phyloP scores from a whole-genome alignment of 768 basidiomycete species.

The Suillus weaverae region DNA sequence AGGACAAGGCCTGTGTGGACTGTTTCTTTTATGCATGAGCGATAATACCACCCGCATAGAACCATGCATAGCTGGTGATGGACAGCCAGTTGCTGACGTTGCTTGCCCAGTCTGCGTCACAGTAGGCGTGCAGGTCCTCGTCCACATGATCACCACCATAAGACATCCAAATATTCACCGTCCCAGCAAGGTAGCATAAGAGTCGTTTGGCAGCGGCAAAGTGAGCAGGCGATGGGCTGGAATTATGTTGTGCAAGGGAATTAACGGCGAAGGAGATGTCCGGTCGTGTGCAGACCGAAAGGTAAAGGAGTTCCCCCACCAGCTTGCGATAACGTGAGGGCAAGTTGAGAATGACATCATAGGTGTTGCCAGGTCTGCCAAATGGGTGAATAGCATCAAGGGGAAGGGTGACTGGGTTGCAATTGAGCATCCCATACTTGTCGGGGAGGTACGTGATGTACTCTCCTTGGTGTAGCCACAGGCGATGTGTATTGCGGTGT shows the following conservation, averaged over 20 bases:
- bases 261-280: constrained; percentile 26
- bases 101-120: no score
- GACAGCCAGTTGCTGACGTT: no score
- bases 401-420: background rate
- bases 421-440: background rate
- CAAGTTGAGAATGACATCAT: background rate
- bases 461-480: background rate
- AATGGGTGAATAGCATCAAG: background rate
- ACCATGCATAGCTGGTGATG: no score
- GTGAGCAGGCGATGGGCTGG: constrained; percentile 27
- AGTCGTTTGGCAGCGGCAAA: constrained; percentile 23
- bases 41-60: no score
- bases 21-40: no score
- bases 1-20: no score
- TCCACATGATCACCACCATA: no score
- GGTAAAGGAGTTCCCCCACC: background rate
- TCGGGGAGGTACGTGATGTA: background rate
- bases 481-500: background rate
- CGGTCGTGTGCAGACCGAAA: background rate
- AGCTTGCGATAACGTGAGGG: background rate
- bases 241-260: constrained; percentile 30
- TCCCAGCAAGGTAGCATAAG: constrained; percentile 28
- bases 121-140: no score
- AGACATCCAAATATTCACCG: background rate
- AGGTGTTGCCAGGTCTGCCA: background rate